Evolutionary conservation across 352 stramenopile genomes (phyloP).

Genomic region (Phytophthora macrochlamydospora): DNA sequence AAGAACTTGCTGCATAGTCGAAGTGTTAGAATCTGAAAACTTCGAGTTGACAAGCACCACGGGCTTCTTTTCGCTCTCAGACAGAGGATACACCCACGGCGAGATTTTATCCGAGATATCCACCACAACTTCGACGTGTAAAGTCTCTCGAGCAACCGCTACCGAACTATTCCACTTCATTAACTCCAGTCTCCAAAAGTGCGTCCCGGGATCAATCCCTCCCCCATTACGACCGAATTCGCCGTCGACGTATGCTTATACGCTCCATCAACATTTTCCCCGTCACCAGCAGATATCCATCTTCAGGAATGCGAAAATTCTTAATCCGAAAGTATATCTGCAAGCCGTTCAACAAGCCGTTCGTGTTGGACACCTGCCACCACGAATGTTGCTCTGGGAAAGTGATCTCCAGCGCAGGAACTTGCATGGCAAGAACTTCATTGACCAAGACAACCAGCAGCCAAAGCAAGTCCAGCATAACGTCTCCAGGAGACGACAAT

Average conservation of each 20-base stretch:
- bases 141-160: conserved; percentile 7
- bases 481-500: neutral
- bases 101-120: conserved; percentile 23
- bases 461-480: conserved; percentile 12
- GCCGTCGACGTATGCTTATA: conserved; percentile 13
- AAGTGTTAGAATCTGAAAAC: conserved; percentile 1
- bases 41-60: conserved; percentile 35
- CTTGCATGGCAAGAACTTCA: neutral
- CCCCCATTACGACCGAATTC: conserved; percentile 21
- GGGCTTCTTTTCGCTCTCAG: conserved; percentile 16
- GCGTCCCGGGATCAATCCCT: conserved; percentile 43
- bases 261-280: conserved; percentile 33
- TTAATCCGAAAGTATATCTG: conserved; percentile 33
- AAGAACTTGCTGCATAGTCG: conserved; percentile 3
- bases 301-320: conserved; percentile 36
- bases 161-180: conserved; percentile 8
- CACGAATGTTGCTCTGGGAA: conserved; percentile 46
- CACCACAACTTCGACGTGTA: conserved; percentile 61
- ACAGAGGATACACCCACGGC: conserved; percentile 21
- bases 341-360: conserved; percentile 20
- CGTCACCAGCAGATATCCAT: conserved; percentile 49
- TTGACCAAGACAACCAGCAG: neutral
- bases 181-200: conserved; percentile 56
- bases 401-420: conserved; percentile 21
- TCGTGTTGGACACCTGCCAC: conserved; percentile 27